Evolutionary conservation across 192 early-diverging fungal genomes (phyloP).

Genomic region (Backusella tuberculispora): DNA sequence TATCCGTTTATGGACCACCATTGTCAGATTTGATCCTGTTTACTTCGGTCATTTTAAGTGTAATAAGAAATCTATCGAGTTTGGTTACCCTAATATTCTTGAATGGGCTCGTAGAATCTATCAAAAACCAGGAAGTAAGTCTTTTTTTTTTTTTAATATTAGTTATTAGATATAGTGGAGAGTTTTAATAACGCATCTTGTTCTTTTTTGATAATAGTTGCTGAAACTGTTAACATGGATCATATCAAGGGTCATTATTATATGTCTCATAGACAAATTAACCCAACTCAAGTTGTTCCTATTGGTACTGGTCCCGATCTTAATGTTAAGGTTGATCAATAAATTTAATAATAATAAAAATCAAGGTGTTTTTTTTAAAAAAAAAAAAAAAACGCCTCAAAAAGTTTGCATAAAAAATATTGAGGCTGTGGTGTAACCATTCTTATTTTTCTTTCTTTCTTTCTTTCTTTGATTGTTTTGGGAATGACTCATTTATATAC

Average conservation of each 20-base stretch:
- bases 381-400: too few relatives aligned
- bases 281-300: constrained; percentile 87
- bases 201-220: constrained; percentile 48
- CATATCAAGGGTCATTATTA: constrained; percentile 98
- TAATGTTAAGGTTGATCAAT: constrained; percentile 7
- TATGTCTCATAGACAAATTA: constrained; percentile 89
- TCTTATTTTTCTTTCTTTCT: too few relatives aligned
- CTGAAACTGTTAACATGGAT: constrained; percentile 88
- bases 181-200: too few relatives aligned
- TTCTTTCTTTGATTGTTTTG: too few relatives aligned
- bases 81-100: constrained; percentile 88
- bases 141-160: background rate
- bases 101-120: constrained; percentile 83
- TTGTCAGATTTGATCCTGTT: constrained; percentile 93
- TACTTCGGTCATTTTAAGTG: constrained; percentile 97
- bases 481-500: too few relatives aligned
- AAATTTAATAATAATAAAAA: background rate
- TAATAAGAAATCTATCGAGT: constrained; percentile 82
- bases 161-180: too few relatives aligned
- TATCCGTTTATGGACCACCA: constrained; percentile 92
- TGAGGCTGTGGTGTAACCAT: too few relatives aligned
- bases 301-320: constrained; percentile 67
- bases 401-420: too few relatives aligned
- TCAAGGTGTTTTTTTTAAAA: too few relatives aligned
- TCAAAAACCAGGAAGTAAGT: constrained; percentile 66